Base-by-base conservation (phyloP, 257 asterid genomes). In the Nemophila menziesii region DNA sequence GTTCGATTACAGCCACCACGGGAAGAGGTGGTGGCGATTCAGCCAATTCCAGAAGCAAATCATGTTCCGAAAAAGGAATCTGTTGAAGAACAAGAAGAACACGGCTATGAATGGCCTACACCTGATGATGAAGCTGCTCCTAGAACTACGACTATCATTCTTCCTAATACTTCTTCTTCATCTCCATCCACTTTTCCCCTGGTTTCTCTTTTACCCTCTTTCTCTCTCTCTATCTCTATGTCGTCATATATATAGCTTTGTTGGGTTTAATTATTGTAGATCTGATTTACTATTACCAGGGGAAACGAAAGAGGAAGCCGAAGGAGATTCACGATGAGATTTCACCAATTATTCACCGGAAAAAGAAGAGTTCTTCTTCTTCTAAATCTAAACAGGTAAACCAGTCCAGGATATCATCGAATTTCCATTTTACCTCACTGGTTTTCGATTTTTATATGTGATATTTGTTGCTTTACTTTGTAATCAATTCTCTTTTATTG, bases 291-390 rank as follows among this genome's bases (percentile, higher is more conserved):
- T 52, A 42, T 34, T 45, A 45, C n/a, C 52, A 86, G 96, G 94
- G 92, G 37, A 86, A 86, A 61, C 68, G 96, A 51, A 86, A 66
- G 65, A 77, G 96, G 78, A 86, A 79, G 73, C 92, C 90, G 4
- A 86, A 77, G 62, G 89, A 76, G 74, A 61, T 79, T 40, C 62
- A 67, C 42, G 86, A 86, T 52, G 82, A 81, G 70, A 48, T 78
- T 74, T 70, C 87, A 5, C 64, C 79, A 7, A 50, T 74, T 40
- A 1, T 61, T 29, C 16, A 68, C 23, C 64, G 77, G 66, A 78
- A 49, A 69, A 76, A 54, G 75, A 76, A 52, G 67, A 80, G 63
- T 52, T 23, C 67, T 14, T 20, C 73, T 48, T 49, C 51, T 58
- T 56, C 67, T 16, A 68, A 66, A 65, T 52, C 78, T 7, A 70